A percentile compares a stretch with the other conserved stretches of the same genome.
These are phyloP conservation scores for Endoconidiophora laricicola DNA, from an alignment of 2,329 filamentous ascomycete genomes.

Conservation along the genomic window DNA sequence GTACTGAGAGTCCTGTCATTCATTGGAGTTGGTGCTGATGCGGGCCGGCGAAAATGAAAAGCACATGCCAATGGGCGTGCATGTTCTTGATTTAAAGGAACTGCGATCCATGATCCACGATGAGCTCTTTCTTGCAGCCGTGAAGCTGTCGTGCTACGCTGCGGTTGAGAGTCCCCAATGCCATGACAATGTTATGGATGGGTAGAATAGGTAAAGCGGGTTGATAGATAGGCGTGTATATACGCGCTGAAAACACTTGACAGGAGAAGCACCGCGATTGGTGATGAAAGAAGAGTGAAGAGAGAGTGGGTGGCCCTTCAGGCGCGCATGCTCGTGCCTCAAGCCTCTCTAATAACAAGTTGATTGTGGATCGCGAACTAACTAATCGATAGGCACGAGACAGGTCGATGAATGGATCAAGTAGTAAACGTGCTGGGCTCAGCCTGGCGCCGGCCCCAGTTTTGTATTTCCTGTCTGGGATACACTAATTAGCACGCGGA, in stretches of 20 bases:
- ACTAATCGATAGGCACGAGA: neutral
- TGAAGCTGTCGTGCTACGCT: too few species aligned
- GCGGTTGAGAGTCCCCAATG: too few species aligned
- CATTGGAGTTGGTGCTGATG: neutral
- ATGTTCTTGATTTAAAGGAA: too few species aligned
- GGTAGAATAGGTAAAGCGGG: too few species aligned
- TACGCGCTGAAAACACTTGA: neutral
- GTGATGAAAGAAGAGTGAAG: neutral
- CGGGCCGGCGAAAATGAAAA: constrained; percentile 3
- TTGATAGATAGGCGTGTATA: too few species aligned
- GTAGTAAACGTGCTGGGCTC: neutral
- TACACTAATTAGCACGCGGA: neutral
- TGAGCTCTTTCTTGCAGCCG: too few species aligned
- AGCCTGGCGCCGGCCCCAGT: neutral
- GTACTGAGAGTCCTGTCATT: neutral
- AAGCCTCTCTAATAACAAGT: too few species aligned
- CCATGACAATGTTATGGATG: too few species aligned
- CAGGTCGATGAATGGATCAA: neutral
- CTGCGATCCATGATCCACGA: too few species aligned
- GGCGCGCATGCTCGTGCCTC: too few species aligned
- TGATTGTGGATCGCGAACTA: neutral
- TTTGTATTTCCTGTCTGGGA: constrained; percentile 9
- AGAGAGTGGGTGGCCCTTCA: too few species aligned
- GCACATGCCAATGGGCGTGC: constrained; percentile 6
- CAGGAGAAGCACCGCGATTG: neutral